Base-by-base conservation (phyloP, 1,284 basidiomycete genomes). In the Pyrrhoderma lamaoense region DNA sequence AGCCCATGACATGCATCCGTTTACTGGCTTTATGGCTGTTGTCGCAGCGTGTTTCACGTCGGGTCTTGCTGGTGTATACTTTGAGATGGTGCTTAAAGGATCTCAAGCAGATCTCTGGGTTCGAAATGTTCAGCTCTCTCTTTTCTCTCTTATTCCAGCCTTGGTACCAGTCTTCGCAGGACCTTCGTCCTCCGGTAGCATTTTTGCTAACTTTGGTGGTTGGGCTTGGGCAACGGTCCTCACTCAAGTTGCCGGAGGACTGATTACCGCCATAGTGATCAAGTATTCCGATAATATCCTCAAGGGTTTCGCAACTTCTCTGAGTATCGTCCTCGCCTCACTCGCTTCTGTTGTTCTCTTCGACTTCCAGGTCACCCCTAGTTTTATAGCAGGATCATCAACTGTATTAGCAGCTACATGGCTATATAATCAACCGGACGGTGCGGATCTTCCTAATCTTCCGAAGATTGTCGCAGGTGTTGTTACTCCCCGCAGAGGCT, bases 141-240 rank as follows among this genome's bases (percentile, higher is more conserved):
- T 85, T 49, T 89, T 88, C 70, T 85, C 82, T 25, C 73, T 90
- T 45, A 63, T 86, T 25, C 90, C 90, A 0, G 88, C 89, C 3
- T 60, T 88, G 39, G 64, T 81, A 2, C 85, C 89, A 31, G 78
- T 88, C 61, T 65, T 88, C 54, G 79, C 77, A 65, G 70, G 69
- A 50, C 65, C 73, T 2, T 59, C 70, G 3, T 65, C 62, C 39
- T 18, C 38, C 8, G 63, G 7, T 48, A 70, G 16, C 62, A 22
- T 40, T 22, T 84, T 90, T 65, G 74, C 74, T 50, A 80, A 91
- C 65, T 95, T 96, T 65, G 91, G 90, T 31, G 72, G 73, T 4
- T 97, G 93, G 91, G 94, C 94, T 0, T 92, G 92, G 84, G 90
- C 89, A 16, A 96, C 93, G 0, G 93, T 98, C 27, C 65, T 73